Conservation (phyloP, 352 stramenopile species). For the Pythium inflatum region DNA sequence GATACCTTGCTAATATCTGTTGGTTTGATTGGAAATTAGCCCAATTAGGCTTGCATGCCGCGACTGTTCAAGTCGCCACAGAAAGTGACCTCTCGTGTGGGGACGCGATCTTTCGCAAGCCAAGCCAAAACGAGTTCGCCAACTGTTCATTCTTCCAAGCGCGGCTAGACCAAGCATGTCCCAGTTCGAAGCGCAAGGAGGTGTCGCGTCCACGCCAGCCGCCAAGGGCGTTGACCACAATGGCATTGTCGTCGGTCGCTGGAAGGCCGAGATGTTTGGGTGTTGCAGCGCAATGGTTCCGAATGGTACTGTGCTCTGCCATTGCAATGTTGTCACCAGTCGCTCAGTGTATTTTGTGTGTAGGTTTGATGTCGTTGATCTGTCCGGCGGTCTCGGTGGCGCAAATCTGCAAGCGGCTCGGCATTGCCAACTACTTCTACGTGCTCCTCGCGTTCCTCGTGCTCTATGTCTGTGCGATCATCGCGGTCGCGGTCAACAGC, state of each 20-base stretch:
- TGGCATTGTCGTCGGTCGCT: conserved; percentile 39
- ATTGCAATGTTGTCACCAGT: no score
- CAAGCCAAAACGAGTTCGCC: neutral
- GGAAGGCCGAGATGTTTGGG: conserved; percentile 39
- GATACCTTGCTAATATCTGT: no score
- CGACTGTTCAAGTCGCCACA: neutral
- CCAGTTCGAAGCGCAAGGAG: conserved; percentile 6
- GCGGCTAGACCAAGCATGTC: conserved; percentile 5
- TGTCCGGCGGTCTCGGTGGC: conserved; percentile 47
- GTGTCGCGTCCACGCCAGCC: conserved; percentile 25
- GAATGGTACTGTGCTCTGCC: no score
- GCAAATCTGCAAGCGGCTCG: conserved; percentile 49
- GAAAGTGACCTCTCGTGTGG: neutral
- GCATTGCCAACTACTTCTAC: conserved; percentile 42
- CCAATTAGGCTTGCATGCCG: no score
- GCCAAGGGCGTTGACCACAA: conserved; percentile 37
- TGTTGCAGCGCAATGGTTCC: conserved; percentile 27
- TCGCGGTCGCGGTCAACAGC: conserved; percentile 33
- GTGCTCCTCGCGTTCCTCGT: conserved; percentile 42
- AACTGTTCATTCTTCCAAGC: no score
- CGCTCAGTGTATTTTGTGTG: neutral
- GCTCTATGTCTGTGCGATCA: conserved; percentile 41
- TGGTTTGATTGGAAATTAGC: no score
- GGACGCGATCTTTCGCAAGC: neutral
- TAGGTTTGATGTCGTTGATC: conserved; percentile 34